Base-by-base conservation (phyloP, 75 land plant species). In the Chamaecyparis obtusa region DNA sequence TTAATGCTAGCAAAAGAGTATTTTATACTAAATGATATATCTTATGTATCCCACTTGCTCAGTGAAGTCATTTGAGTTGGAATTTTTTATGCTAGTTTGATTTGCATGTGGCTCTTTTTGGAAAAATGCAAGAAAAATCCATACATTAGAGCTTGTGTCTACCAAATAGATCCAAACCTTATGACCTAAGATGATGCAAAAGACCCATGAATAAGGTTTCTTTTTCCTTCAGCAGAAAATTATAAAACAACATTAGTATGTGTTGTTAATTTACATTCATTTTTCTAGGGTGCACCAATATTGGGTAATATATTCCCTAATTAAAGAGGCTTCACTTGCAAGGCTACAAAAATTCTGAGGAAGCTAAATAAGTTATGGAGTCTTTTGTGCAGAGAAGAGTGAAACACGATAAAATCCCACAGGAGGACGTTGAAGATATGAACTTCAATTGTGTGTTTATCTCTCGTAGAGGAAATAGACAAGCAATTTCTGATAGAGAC, bases 71-170 rank as follows among this genome's bases (percentile, higher is more conserved):
- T 51, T 77, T 85, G 56, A 87, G 87, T 75, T 85, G 87, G 54
- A 41, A 91, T 85, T 85, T 39, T 90, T 87, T 35, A 74, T 78
- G 3, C 82, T 91, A 24, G 89, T 86, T 0, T 87, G 89, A 35
- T 85, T 86, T 14, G 84, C 93, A 9, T 90, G 87, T 37, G 84
- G 90, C 30, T 87, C 90, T 0, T 83, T 55, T 48, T 93, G 93
- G 93, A 87, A 89, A 30, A 84, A 86, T 60, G 86, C 90, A 37
- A 86, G 91, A n/a, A 89, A 88, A 44, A 71, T 92, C 30, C 74
- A 89, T 80, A 79, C 86, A 4, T 36, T 89, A 3, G 93, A 93
- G 88, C 90, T 93, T 35, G 88, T 93, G 43, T 88, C 91, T 2
- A 57, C 86, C 27, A 87, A 88, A 19, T 85, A 88, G 16, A 84